A percentile compares a stretch with the other conserved stretches of the same genome.
phyloP scores from a whole-genome alignment of 1,284 basidiomycete genomes.

The Rhizoctonia solani region DNA sequence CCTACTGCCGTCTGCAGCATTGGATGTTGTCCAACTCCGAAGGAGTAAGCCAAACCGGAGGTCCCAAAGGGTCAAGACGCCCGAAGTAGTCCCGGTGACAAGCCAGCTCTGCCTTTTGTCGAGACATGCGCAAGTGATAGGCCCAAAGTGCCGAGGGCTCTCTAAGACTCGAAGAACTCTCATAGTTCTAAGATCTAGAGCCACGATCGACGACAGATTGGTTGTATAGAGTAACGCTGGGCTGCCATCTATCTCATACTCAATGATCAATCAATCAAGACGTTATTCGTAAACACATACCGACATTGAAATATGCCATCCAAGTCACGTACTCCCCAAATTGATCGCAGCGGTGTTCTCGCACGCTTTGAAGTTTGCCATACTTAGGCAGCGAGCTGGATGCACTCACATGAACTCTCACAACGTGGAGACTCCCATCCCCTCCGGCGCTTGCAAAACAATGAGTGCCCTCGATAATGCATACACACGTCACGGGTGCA shows the following conservation, averaged over 20 bases:
- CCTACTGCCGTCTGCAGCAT: constrained; percentile 22
- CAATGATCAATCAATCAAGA: background rate
- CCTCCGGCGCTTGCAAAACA: constrained; percentile 88
- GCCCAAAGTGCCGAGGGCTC: constrained; percentile 48
- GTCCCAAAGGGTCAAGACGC: constrained; percentile 38
- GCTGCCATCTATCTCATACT: constrained; percentile 38
- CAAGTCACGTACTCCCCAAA: constrained; percentile 76
- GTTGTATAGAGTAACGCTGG: constrained; percentile 50
- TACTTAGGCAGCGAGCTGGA: constrained; percentile 74
- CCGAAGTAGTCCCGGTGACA: constrained; percentile 33
- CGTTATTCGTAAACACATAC: constrained; percentile 48
- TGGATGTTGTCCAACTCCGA: constrained; percentile 35
- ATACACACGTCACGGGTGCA: constrained; percentile 77
- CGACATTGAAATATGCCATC: constrained; percentile 76
- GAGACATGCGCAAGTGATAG: constrained; percentile 49
- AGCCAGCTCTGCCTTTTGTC: constrained; percentile 42
- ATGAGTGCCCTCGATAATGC: constrained; percentile 80
- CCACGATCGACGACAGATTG: constrained; percentile 45
- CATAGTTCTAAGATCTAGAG: constrained; percentile 53
- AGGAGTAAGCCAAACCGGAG: constrained; percentile 38
- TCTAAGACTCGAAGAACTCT: constrained; percentile 45
- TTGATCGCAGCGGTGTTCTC: constrained; percentile 70
- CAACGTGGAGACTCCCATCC: constrained; percentile 82
- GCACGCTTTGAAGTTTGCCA: constrained; percentile 71
- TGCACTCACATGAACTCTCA: constrained; percentile 73